A percentile compares a stretch with the other conserved stretches of the same genome.
These are phyloP conservation scores for Mortierella claussenii DNA, from an alignment of 192 early-diverging fungal genomes.

Conservation along the genomic window DNA sequence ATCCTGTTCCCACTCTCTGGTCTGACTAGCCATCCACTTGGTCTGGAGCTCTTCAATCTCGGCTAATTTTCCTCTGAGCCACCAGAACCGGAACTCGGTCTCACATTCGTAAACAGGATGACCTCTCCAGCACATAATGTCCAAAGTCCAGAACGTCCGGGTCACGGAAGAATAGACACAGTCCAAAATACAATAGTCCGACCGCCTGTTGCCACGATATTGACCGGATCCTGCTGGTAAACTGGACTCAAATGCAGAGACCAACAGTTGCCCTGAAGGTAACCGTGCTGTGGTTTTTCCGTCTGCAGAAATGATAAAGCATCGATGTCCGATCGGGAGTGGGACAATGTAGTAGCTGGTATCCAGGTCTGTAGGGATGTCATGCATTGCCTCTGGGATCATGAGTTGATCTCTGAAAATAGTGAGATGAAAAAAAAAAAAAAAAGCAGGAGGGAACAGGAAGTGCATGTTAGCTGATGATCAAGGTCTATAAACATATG, in stretches of 20 bases:
- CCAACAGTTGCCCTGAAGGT: conserved; percentile 25
- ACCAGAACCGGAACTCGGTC: conserved; percentile 70
- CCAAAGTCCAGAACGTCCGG: conserved; percentile 65
- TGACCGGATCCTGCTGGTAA: conserved; percentile 61
- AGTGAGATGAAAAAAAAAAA: background rate
- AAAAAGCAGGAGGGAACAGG: no score
- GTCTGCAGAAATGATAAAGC: conserved; percentile 64
- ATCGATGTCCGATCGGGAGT: conserved; percentile 66
- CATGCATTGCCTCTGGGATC: conserved; percentile 63
- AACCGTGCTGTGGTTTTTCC: conserved; percentile 45
- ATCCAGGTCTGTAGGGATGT: conserved; percentile 61
- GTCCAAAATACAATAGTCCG: conserved; percentile 69
- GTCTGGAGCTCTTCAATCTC: conserved; percentile 57
- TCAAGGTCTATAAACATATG: no score
- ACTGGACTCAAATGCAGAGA: conserved; percentile 58
- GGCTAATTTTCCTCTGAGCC: conserved; percentile 52
- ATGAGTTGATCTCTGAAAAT: conserved; percentile 62
- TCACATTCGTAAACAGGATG: conserved; percentile 72
- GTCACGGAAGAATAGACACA: conserved; percentile 63
- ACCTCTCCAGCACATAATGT: conserved; percentile 71
- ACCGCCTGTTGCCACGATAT: conserved; percentile 58
- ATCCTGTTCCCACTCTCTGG: conserved; percentile 34
- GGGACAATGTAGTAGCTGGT: conserved; percentile 63
- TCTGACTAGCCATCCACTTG: conserved; percentile 39
- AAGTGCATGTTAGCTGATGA: no score